Evolutionary conservation across 768 basidiomycete genomes (phyloP).

Genomic region (Cystobasidium ongulense): DNA sequence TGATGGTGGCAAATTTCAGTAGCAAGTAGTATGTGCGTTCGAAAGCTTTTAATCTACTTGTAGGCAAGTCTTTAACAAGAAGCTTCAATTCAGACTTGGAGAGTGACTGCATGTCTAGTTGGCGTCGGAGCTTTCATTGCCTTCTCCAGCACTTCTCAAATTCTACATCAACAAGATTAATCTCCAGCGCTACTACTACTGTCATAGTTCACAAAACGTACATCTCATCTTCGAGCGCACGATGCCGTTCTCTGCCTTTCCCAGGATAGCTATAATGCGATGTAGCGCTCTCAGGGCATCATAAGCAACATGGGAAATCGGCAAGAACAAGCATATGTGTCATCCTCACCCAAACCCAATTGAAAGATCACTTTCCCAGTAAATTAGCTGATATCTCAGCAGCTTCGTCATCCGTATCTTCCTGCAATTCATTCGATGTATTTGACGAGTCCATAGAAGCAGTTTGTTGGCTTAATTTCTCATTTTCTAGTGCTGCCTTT

Average conservation of each 20-base stretch:
- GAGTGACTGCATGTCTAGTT: too few species aligned
- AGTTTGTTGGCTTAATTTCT: not conserved
- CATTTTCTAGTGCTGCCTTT: not conserved
- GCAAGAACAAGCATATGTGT: too few species aligned
- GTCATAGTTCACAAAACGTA: not conserved
- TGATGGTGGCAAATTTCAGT: not conserved
- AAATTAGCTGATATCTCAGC: not conserved
- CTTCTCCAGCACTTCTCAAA: not conserved
- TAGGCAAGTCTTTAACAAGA: too few species aligned
- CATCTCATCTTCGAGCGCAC: too few species aligned
- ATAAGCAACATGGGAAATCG: too few species aligned
- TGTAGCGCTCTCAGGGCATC: too few species aligned
- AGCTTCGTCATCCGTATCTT: slow-evolving; percentile 3
- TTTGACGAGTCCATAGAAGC: not conserved
- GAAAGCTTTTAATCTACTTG: too few species aligned
- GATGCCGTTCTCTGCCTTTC: too few species aligned
- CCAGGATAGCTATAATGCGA: too few species aligned
- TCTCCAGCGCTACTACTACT: not conserved
- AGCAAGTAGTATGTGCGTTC: not conserved
- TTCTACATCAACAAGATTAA: not conserved
- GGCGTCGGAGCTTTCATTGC: not conserved
- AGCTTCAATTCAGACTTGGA: too few species aligned
- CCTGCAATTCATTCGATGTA: not conserved
- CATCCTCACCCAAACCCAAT: too few species aligned
- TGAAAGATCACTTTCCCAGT: not conserved